Percentiles rank a stretch among this genome's conserved stretches.
phyloP scores from a whole-genome alignment of 2,329 filamentous ascomycete genomes.

The Scedosporium aurantiacum region DNA sequence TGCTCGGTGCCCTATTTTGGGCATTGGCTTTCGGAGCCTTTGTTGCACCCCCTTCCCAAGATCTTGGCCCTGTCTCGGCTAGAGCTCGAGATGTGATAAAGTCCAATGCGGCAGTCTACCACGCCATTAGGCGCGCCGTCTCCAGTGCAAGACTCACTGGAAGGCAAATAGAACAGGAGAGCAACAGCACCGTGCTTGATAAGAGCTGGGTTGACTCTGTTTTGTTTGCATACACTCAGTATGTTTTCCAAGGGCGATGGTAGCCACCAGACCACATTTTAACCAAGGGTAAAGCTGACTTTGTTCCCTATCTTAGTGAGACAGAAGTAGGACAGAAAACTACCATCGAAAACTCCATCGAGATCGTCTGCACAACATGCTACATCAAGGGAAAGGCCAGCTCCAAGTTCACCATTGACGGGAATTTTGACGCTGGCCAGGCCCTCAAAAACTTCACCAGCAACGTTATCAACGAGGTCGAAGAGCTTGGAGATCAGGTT shows the following conservation, averaged over 20 bases:
- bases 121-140: not conserved
- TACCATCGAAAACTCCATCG: slow-evolving; percentile 17
- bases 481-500: not conserved
- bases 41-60: too few species aligned
- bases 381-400: slow-evolving; percentile 37
- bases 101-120: not conserved
- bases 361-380: slow-evolving; percentile 35
- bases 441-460: slow-evolving; percentile 15
- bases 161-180: not conserved
- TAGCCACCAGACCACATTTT: slow-evolving; percentile 7
- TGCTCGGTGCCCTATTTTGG: too few species aligned
- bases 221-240: slow-evolving; percentile 17
- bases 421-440: slow-evolving; percentile 27
- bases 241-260: slow-evolving; percentile 13
- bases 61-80: too few species aligned
- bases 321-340: slow-evolving; percentile 10
- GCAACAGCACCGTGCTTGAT: slow-evolving; percentile 22
- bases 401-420: slow-evolving; percentile 28
- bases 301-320: not conserved
- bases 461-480: not conserved
- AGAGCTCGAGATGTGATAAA: too few species aligned
- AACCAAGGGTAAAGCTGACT: not conserved
- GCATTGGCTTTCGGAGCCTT: too few species aligned
- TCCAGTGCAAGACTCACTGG: not conserved
- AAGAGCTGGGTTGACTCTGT: slow-evolving; percentile 27